Conservation (phyloP, 331 rosid genomes). For the Erythrophleum ivorense region DNA sequence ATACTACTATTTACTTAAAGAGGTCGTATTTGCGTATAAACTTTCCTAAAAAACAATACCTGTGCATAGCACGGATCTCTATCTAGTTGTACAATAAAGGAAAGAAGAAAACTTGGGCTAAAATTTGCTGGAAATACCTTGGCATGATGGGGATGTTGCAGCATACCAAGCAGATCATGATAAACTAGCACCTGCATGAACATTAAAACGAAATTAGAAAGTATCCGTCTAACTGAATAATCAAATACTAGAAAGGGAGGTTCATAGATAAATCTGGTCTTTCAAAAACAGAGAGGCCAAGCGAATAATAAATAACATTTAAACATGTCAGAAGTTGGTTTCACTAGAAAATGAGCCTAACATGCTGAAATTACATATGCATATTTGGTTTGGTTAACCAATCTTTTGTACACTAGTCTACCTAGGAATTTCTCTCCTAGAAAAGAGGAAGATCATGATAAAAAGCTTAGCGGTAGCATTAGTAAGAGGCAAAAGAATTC, state of each 20-base stretch:
- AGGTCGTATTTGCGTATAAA: background rate
- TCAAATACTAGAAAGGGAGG: background rate
- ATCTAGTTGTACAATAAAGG: background rate
- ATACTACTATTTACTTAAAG: background rate
- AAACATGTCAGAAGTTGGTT: background rate
- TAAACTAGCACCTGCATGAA: constrained; percentile 79
- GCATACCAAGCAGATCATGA: constrained; percentile 96
- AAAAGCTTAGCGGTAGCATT: background rate
- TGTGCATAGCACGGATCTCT: background rate
- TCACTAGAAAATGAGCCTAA: background rate
- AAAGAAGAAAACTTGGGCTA: background rate
- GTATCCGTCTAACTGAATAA: background rate
- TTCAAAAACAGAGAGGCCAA: background rate
- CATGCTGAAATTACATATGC: background rate
- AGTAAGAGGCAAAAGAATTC: background rate
- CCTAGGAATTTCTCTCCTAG: background rate
- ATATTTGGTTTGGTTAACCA: background rate
- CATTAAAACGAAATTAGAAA: constrained; percentile 23
- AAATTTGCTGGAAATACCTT: constrained; percentile 55
- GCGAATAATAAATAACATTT: background rate
- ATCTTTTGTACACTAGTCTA: background rate
- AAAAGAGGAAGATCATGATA: background rate
- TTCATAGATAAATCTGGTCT: background rate
- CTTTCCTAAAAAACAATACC: background rate
- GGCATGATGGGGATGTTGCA: constrained; percentile 93